phyloP scores from a whole-genome alignment of 2,329 filamentous ascomycete genomes.

The Claviceps lovelessii region DNA sequence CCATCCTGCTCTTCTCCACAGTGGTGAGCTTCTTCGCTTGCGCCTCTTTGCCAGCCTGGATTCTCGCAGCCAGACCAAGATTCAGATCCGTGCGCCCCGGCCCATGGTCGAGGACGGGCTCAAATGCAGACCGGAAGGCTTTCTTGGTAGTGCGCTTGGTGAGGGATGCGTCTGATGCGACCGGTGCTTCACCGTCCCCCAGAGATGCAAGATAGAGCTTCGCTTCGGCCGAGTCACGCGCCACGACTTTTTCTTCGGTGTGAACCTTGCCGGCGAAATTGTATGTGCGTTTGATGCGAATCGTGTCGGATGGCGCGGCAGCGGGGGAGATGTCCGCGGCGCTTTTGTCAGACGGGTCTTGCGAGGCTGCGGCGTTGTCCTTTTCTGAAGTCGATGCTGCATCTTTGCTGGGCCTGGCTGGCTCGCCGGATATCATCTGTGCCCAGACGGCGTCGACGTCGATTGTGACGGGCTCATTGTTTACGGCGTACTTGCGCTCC shows the following conservation, averaged over 20 bases:
- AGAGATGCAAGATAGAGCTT: slow-evolving; percentile 44
- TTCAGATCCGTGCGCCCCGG: slow-evolving; percentile 41
- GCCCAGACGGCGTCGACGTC: slow-evolving; percentile 60
- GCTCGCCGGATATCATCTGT: slow-evolving; percentile 40
- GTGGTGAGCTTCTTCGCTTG: slow-evolving; percentile 53
- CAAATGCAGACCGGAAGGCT: slow-evolving; percentile 48
- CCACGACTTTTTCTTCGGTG: slow-evolving; percentile 56
- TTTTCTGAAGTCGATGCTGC: background rate
- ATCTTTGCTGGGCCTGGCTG: background rate
- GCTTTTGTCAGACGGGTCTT: slow-evolving; percentile 13
- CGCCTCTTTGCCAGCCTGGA: slow-evolving; percentile 32
- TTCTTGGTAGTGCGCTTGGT: slow-evolving; percentile 34
- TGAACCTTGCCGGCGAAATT: slow-evolving; percentile 61
- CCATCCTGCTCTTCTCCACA: slow-evolving; percentile 58
- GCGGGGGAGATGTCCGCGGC: background rate
- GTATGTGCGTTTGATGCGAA: slow-evolving; percentile 57
- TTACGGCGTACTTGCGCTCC: slow-evolving; percentile 38
- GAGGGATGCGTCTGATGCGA: slow-evolving; percentile 14
- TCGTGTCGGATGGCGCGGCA: slow-evolving; percentile 20
- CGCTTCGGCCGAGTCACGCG: slow-evolving; percentile 50
- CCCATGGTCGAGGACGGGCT: slow-evolving; percentile 35
- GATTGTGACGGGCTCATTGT: slow-evolving; percentile 47
- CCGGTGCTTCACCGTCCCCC: slow-evolving; percentile 20
- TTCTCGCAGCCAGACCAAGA: slow-evolving; percentile 36
- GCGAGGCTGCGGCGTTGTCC: slow-evolving; percentile 5